These are phyloP conservation scores for Diaporthe ampelina DNA, from an alignment of 2,329 filamentous ascomycete genomes.

Conservation along the genomic window DNA sequence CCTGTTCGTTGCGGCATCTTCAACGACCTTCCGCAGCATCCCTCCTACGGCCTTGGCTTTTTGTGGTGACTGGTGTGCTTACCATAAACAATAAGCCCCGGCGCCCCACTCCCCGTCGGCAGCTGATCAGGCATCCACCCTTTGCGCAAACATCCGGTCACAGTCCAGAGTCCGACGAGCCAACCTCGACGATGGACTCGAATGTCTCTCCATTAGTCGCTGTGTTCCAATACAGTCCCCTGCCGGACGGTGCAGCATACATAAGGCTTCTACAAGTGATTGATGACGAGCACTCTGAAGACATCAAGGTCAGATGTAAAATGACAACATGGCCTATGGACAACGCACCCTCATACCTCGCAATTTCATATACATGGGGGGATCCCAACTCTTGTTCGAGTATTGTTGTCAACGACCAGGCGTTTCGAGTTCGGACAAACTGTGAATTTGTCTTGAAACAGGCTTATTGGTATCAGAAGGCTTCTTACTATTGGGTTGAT, in stretches of 20 bases:
- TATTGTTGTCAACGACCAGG: constrained; percentile 9
- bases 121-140: no score
- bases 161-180: not conserved
- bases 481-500: constrained; percentile 20
- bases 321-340: constrained; percentile 3
- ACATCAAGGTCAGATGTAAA: not conserved
- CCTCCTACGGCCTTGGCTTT: no score
- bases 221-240: not conserved
- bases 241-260: not conserved
- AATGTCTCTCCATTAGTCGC: not conserved
- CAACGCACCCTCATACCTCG: not conserved
- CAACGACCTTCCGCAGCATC: no score
- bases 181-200: not conserved
- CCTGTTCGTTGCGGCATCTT: no score
- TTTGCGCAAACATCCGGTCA: no score
- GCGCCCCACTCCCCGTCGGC: no score
- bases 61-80: no score
- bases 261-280: constrained; percentile 2
- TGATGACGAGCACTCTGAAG: not conserved
- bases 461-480: not conserved
- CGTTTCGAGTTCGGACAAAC: constrained; percentile 7
- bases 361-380: constrained; percentile 36
- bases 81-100: no score
- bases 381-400: not conserved
- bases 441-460: constrained; percentile 34